A percentile compares a stretch with the other conserved stretches of the same genome.
Evolutionary conservation across 345 rosid species (phyloP).

Genomic region (Excoecaria agallocha): DNA sequence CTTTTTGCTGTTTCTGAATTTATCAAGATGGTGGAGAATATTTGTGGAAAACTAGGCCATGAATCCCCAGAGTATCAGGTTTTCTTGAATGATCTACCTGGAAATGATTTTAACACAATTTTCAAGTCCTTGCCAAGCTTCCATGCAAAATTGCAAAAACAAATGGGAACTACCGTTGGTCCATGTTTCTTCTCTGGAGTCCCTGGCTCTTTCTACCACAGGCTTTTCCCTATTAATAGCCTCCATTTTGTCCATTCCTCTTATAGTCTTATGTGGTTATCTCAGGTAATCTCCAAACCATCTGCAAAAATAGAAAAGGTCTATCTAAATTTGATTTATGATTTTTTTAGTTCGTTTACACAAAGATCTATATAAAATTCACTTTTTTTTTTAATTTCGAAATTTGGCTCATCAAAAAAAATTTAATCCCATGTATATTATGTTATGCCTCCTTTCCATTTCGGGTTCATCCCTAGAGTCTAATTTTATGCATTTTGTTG

Average conservation of each 20-base stretch:
- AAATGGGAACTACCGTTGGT: conserved; percentile 14
- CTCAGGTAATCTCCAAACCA: conserved; percentile 25
- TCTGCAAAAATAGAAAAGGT: too few relatives aligned
- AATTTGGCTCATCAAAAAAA: too few relatives aligned
- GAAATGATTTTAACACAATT: conserved; percentile 49
- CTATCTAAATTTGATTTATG: too few relatives aligned
- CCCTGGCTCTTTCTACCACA: conserved; percentile 48
- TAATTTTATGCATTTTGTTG: too few relatives aligned
- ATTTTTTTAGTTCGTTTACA: too few relatives aligned
- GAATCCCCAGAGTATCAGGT: conserved; percentile 40
- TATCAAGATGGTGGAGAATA: conserved; percentile 24
- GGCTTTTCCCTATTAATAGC: conserved; percentile 39
- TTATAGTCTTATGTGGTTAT: conserved; percentile 51
- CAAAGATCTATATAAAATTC: too few relatives aligned
- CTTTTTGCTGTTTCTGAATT: conserved; percentile 34
- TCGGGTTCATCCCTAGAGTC: too few relatives aligned
- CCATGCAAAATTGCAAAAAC: conserved; percentile 17
- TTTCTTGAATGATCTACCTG: conserved; percentile 49
- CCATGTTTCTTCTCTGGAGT: conserved; percentile 29
- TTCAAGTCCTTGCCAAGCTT: conserved; percentile 38
- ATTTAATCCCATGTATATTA: too few relatives aligned
- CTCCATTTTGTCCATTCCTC: conserved; percentile 13
- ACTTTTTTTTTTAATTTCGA: too few relatives aligned
- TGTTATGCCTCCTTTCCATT: too few relatives aligned
- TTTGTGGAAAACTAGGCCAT: conserved; percentile 21